Base-by-base conservation (phyloP, 768 basidiomycete genomes). In the Boletus patriciae region DNA sequence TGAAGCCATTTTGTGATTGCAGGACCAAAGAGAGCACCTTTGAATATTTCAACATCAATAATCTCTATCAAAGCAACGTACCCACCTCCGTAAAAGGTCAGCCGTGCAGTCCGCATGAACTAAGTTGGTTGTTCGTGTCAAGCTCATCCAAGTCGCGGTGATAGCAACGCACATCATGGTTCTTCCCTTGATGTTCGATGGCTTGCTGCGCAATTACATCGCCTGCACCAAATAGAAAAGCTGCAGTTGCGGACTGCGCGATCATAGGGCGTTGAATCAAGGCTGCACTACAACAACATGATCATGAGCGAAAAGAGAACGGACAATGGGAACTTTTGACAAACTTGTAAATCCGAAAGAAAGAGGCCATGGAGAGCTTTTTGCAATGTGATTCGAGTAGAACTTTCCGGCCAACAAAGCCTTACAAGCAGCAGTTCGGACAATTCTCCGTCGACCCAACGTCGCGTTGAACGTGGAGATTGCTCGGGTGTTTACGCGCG, bases 141-240 rank as follows among this genome's bases (percentile, higher is more conserved):
- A 33, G 31, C 1, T 31, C 23, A 9, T 57, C 16, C 4, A 1
- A 50, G 23, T 44, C 16, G 2, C 3, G 18, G 2, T 4, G 12
- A 50, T 38, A 10, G 23, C 54, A 31, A 77, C 84, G 62, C 60
- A 90, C 89, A 61, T 97, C 93, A 66, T 96, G 93, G 3, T 85
- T 70, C 52, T 66, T 76, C 7, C 92, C 90, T 61, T 77, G 82
- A 64, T 77, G 77, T 67, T 95, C 94, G 19, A 95, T 81, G 1
- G 75, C 81, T 71, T 96, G 94, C 72, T 97, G 94, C 0, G 94
- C 94, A 42, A 95, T 80, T 1, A 94, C 64, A 67, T 93, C 92
- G 21, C 89, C 90, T 7, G 80, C 76, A 43, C 88, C 86, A 60
- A 92, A 92, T 10, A 92, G 74, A 49, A 87, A 62, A 1, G 80